Evolutionary conservation across 202 grass and related monocot genomes (phyloP).

Genomic region (Zizania palustris): DNA sequence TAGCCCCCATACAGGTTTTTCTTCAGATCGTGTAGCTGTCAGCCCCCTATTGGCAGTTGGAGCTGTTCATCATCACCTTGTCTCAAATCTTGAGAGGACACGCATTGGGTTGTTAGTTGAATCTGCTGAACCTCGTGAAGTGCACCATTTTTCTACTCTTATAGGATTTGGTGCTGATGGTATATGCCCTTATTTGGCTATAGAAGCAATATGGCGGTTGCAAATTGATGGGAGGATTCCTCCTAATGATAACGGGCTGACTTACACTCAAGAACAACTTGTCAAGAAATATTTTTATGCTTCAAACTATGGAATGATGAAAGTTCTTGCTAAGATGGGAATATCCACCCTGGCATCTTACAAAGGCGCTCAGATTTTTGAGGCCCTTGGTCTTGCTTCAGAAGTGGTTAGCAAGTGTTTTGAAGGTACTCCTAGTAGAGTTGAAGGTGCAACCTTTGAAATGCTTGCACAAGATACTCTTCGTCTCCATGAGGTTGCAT

Average conservation of each 20-base stretch:
- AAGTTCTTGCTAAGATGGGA: slow-evolving; percentile 94
- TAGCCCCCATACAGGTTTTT: slow-evolving; percentile 55
- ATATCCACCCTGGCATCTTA: slow-evolving; percentile 90
- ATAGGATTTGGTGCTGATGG: slow-evolving; percentile 82
- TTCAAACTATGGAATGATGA: slow-evolving; percentile 82
- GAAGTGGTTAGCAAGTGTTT: slow-evolving; percentile 78
- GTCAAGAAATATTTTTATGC: slow-evolving; percentile 66
- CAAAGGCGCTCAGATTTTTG: slow-evolving; percentile 93
- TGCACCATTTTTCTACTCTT: slow-evolving; percentile 84
- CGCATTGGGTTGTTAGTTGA: slow-evolving; percentile 63
- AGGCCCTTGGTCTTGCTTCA: slow-evolving; percentile 74
- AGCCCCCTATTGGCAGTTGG: slow-evolving; percentile 79
- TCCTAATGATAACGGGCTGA: slow-evolving; percentile 48
- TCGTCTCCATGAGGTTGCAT: slow-evolving; percentile 66
- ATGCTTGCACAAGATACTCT: slow-evolving; percentile 75
- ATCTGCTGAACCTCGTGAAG: slow-evolving; percentile 44
- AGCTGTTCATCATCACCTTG: slow-evolving; percentile 84
- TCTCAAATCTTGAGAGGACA: slow-evolving; percentile 76
- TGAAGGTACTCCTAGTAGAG: slow-evolving; percentile 72
- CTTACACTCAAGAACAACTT: slow-evolving; percentile 48
- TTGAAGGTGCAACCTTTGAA: slow-evolving; percentile 78
- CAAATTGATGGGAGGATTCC: slow-evolving; percentile 75
- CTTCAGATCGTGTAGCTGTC: slow-evolving; percentile 57
- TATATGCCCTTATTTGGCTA: slow-evolving; percentile 80
- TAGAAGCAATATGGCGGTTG: slow-evolving; percentile 72